Evolutionary conservation across 768 basidiomycete genomes (phyloP).

Genomic region (Pisolithus microcarpus): DNA sequence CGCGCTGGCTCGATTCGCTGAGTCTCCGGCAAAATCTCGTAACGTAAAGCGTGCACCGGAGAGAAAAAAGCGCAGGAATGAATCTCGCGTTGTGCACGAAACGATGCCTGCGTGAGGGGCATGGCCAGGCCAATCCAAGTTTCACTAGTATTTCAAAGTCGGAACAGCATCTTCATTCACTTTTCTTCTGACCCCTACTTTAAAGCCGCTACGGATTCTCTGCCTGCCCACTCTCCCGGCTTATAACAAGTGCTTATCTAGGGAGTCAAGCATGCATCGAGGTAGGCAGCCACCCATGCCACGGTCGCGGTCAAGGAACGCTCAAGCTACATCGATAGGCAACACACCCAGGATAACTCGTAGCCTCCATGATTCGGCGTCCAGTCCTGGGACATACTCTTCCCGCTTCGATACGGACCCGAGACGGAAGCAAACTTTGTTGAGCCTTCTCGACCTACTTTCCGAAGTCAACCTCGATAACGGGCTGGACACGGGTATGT

Average conservation of each 20-base stretch:
- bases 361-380: conserved; percentile 21
- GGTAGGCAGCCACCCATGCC: conserved; percentile 24
- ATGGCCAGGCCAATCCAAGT: conserved; percentile 30
- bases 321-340: conserved; percentile 21
- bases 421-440: conserved; percentile 39
- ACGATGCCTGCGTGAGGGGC: conserved; percentile 26
- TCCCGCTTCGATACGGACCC: conserved; percentile 26
- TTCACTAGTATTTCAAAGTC: conserved; percentile 30
- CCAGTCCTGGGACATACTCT: conserved; percentile 19
- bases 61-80: conserved; percentile 27
- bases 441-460: conserved; percentile 41
- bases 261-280: conserved; percentile 22
- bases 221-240: conserved; percentile 17
- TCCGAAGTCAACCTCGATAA: conserved; percentile 38
- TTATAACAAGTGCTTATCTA: conserved; percentile 16
- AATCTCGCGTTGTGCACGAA: conserved; percentile 27
- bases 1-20: conserved; percentile 32
- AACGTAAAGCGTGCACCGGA: conserved; percentile 25
- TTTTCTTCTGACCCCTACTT: conserved; percentile 23
- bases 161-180: conserved; percentile 19
- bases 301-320: conserved; percentile 19
- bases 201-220: conserved; percentile 21
- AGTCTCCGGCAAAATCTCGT: conserved; percentile 29
- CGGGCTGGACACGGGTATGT: conserved; percentile 29
- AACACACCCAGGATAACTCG: conserved; percentile 14